Evolutionary conservation across 2,329 filamentous ascomycete species (phyloP), one percentile per base, ranked within the genome.

Genomic region (Gyromitra esculenta): DNA sequence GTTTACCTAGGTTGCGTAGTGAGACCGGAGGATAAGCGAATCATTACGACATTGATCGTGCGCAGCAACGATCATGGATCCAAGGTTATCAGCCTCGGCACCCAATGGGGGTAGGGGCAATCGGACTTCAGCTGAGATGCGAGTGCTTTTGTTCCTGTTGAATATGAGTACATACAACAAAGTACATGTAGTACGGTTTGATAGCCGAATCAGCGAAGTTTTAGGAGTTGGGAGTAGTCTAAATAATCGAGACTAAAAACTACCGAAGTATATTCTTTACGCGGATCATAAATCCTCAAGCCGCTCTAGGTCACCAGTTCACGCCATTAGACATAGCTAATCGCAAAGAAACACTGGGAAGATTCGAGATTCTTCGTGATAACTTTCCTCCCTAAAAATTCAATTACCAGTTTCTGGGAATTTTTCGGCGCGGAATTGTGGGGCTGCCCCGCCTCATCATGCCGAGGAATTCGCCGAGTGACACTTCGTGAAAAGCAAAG

Each of bases 391-490:
- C 52, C 52, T n/a, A 18, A 9, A 4, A n/a, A n/a, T 8, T 21
- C 21, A 56, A 56, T 31, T 35, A 18, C 18, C 52, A 21, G 52
- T 31, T 56, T 25, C 13, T 31, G 21, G 21, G 43, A 45, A 13
- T 45, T 31, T 21, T 8, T n/a, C 15, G 21, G 21, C 52, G 21
- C 25, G 21, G 52, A n/a, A 5, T n/a, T 52, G 50, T n/a, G 50
- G 21, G 52, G 11, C 9, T 31, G 15, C 48, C n/a, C 8, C 48
- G 52, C 52, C 52, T 9, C 52, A 15, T 9, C 21, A 56, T 52
- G 52, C 25, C 21, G 21, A 35, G 41, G 56, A 62, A 41, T 25
- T 6, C 52, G 45, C 31, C 71, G 71, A 74, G 71, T 74, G 71
- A 74, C 25, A 39, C 7, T 6, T 15, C 11, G 21, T 74, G 71